Evolutionary conservation across 179 eudicot genomes (phyloP), one percentile per base, ranked within the genome.

Genomic region (Gypsophila paniculata): DNA sequence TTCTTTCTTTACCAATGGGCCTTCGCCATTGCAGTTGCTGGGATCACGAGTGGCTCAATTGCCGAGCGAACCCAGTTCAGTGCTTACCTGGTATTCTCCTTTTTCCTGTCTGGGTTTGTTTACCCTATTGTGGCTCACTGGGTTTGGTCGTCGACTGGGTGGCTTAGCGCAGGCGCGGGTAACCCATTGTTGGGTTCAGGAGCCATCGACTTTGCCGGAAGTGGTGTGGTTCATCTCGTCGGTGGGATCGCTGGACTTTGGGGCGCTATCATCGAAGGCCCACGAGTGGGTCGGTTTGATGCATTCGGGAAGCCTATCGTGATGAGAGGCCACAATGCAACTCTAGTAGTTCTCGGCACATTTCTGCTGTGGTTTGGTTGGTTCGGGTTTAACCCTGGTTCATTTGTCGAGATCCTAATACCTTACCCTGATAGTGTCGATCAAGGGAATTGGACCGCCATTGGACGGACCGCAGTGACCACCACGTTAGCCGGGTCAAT

Each of bases 1-100:
- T 88, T 82, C 82, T 90, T 90, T 42, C 96, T 90, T 48, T 90
- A 86, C 65, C 93, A 88, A 65, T 90, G 96, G 91, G 91, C 96
- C 42, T 90, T 90, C 29, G 96, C 96, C 26, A 90, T 90, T 36
- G 93, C 91, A 2, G 96, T 84, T 25, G 90, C 91, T 5, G 91
- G 96, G 7, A 90, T 89, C 70, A 90, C 93, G 12, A 86, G 90
- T 44, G 96, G 96, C 15, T 90, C 93, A n/a, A 89, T 90, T 22
- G 96, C 93, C 1, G 96, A 90, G 75, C 73, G 96, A 19, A 90
- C 96, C 61, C 96, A 90, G 61, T 90, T 89, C 71, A 72, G 84
- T 58, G 90, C 96, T 39, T 87, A 89, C 67, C 85, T 89, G 7
- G 77, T 90, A 19, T 89, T 82, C 72, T 89, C 96, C 0, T 89